Evolutionary conservation across 2,329 filamentous ascomycete genomes (phyloP).

Genomic region (Phoma herbarum): DNA sequence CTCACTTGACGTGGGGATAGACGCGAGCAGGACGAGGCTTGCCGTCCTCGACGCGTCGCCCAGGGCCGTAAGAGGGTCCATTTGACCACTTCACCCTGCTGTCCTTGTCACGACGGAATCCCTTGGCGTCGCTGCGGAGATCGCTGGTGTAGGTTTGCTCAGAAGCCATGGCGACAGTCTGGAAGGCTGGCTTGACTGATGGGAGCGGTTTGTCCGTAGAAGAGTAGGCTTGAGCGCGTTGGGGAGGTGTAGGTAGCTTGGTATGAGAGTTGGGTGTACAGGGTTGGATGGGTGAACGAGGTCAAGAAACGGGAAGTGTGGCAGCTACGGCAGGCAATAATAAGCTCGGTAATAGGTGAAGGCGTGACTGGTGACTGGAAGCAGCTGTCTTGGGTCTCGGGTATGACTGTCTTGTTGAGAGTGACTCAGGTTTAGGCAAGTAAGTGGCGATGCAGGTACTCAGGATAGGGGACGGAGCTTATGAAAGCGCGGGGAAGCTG

Average conservation of each 20-base stretch:
- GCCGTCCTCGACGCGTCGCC: constrained; percentile 47
- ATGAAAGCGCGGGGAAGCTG: constrained; percentile 34
- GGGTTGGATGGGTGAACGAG: constrained; percentile 22
- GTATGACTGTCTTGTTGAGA: constrained; percentile 43
- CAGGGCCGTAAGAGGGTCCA: constrained; percentile 53
- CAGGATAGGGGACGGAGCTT: constrained; percentile 25
- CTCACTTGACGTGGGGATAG: constrained; percentile 42
- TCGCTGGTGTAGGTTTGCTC: constrained; percentile 61
- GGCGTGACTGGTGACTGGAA: constrained; percentile 42
- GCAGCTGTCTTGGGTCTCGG: constrained; percentile 46
- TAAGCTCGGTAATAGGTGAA: constrained; percentile 35
- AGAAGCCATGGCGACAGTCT: constrained; percentile 52
- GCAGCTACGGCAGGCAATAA: constrained; percentile 38
- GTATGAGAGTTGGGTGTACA: constrained; percentile 11
- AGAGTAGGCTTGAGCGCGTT: constrained; percentile 16
- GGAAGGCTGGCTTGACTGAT: constrained; percentile 22
- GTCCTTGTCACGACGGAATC: constrained; percentile 61
- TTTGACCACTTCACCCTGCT: constrained; percentile 62
- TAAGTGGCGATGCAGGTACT: constrained; percentile 43
- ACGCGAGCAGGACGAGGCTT: constrained; percentile 50
- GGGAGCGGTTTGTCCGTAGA: constrained; percentile 8
- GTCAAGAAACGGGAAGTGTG: constrained; percentile 23
- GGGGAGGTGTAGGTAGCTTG: constrained; percentile 8
- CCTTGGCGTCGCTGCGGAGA: constrained; percentile 63
- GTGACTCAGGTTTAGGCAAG: constrained; percentile 44